Percentiles rank a stretch among this genome's conserved stretches.
Conservation (phyloP, 345 rosid genomes). For the Populus ilicifolia region DNA sequence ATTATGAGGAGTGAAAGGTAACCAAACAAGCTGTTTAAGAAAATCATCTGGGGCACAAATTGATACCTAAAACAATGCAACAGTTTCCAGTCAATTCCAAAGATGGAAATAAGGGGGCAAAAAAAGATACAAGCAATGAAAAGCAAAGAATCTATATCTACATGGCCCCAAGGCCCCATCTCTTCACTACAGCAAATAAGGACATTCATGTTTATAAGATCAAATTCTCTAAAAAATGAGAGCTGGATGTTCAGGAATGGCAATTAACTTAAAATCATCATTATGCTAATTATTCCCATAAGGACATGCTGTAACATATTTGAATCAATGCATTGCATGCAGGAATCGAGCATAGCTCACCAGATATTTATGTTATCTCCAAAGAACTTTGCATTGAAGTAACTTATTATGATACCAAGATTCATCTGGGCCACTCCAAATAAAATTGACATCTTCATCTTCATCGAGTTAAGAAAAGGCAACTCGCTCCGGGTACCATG, state of each 20-base stretch:
- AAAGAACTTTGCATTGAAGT: constrained; percentile 80
- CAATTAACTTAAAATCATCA: neutral
- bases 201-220: neutral
- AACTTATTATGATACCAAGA: constrained; percentile 88
- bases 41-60: constrained; percentile 92
- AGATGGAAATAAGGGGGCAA: neutral
- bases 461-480: constrained; percentile 88
- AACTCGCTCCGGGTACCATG: constrained; percentile 88
- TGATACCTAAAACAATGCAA: constrained; percentile 62
- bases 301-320: neutral
- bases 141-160: neutral
- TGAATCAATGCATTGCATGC: neutral
- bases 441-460: constrained; percentile 99
- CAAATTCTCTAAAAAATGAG: neutral
- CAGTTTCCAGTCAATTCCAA: neutral
- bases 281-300: neutral
- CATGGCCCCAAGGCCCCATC: neutral
- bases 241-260: neutral
- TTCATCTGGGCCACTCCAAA: constrained; percentile 97
- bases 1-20: constrained; percentile 80
- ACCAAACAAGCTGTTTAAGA: constrained; percentile 87
- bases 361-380: constrained; percentile 54
- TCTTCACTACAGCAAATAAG: neutral
- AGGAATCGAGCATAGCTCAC: constrained; percentile 28
- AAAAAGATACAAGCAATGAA: neutral